Evolutionary conservation across 2,329 filamentous ascomycete genomes (phyloP), one percentile per base, ranked within the genome.

Genomic region (Colletotrichum sublineola): DNA sequence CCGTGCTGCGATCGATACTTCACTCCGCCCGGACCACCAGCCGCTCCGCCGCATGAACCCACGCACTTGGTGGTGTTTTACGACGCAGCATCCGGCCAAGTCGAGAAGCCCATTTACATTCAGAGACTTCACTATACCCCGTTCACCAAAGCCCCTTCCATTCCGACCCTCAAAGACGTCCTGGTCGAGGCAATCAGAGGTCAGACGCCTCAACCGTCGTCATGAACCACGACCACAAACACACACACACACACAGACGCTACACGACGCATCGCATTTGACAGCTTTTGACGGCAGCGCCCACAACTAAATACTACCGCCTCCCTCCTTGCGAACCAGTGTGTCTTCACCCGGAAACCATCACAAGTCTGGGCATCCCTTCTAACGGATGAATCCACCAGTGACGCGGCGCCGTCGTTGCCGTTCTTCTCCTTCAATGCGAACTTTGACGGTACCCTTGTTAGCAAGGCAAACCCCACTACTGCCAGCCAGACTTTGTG

Each of bases 331-430:
- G 14, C 20, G 50, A 31, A 33, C 50, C 14, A n/a, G 9, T 33
- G 29, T 62, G 7, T 48, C 42, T 24, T 57, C 58, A 31, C 33
- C 48, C 38, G n/a, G 58, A 20, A 55, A 72, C 40, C 60, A 66
- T 61, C 69, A 69, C 58, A 69, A 64, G 69, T 61, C 60, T 69
- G 66, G 66, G 69, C 69, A 69, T 72, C 69, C 66, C 60, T 69
- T 64, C 38, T 53, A 69, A 69, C 38, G 46, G 69, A 72, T 60
- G 69, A 72, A 71, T 63, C 36, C 57, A 68, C 65, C 44, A 52
- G 52, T 69, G 58, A 69, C 55, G 65, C 69, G 58, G 58, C 60
- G 24, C 52, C 52, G 50, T 55, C 58, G 44, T 18, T 58, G 65
- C 18, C 66, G 24, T 29, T 36, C 38, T 52, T 29, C 14, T 63